Base-by-base conservation (phyloP, 1,284 basidiomycete species). In the Leccinum insolens region DNA sequence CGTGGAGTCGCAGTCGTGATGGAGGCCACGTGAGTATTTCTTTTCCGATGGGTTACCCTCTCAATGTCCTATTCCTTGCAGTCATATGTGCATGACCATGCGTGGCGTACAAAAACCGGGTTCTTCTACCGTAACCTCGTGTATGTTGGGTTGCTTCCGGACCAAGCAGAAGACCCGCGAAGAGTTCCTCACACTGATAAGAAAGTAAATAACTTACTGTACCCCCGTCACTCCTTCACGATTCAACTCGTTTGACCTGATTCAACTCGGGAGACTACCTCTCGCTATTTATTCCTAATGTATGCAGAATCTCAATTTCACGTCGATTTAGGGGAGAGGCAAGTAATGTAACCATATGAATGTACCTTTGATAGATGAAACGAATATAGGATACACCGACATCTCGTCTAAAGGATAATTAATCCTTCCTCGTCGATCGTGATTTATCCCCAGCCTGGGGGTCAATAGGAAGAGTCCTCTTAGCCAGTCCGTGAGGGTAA, bases 11-110 rank as follows among this genome's bases (percentile, higher is more conserved):
- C 96, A 1, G 98, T 99, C 70, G 98, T 99, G 34, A 98, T 98
- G 93, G 96, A 98, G 80, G 96, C 96, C 72, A 95, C 94, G 95
- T 95, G 79, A 81, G 94, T 87, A 4, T 57, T 12, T 65, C 68
- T 39, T 22, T 9, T 6, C 63, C 52, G 63, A 55, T 69, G 44
- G 14, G 69, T 61, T 62, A n/a, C 66, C 60, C 14, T 44, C 69
- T 68, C 69, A 72, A 59, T 68, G 61, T 66, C 69, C 71, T 70
- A 57, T 70, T 62, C 66, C n/a, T 37, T 65, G 6, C 76, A 97
- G 96, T 52, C 98, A 99, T 82, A 88, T 99, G 82, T 99, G 98
- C 79, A 99, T 99, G 98, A 96, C 96, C 2, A 99, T 99, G 96
- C 91, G 98, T 68, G 98, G 98, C 55, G 98, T 99, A 2, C 98